A percentile compares a stretch with the other conserved stretches of the same genome.
phyloP scores from a whole-genome alignment of 2,329 filamentous ascomycete genomes.

The Botrytis hyacinthi region DNA sequence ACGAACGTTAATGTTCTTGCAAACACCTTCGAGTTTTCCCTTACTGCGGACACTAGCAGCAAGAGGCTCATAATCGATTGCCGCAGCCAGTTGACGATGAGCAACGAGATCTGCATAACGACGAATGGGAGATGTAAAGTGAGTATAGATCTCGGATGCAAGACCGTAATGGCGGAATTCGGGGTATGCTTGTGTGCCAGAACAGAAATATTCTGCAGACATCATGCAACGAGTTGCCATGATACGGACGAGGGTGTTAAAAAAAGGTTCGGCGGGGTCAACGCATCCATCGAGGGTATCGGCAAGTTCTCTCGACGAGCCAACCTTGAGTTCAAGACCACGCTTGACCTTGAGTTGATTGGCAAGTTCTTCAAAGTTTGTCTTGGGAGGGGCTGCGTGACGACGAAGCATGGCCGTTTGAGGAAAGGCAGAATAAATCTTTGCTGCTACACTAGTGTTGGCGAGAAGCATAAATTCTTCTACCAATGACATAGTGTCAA shows the following conservation, averaged over 20 bases:
- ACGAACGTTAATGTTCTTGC: constrained; percentile 96
- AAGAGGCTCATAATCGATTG: constrained; percentile 89
- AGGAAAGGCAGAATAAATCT: constrained; percentile 87
- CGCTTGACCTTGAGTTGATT: constrained; percentile 89
- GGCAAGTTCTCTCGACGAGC: constrained; percentile 89
- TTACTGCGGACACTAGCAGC: constrained; percentile 78
- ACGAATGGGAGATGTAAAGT: constrained; percentile 96
- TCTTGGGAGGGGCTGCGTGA: constrained; percentile 87
- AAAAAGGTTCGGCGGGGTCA: constrained; percentile 82
- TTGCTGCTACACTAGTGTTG: constrained; percentile 89
- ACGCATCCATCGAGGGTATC: constrained; percentile 85
- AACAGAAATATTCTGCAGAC: constrained; percentile 96
- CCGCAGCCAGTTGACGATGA: constrained; percentile 90
- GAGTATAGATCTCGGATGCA: constrained; percentile 95
- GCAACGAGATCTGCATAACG: constrained; percentile 96
- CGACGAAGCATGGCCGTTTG: constrained; percentile 92
- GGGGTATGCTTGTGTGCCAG: constrained; percentile 85
- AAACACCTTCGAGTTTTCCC: constrained; percentile 84
- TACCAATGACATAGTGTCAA: constrained; percentile 95
- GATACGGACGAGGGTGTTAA: constrained; percentile 97
- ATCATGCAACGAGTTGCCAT: constrained; percentile 99
- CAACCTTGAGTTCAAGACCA: constrained; percentile 73
- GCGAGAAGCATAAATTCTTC: constrained; percentile 99
- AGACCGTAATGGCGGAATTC: constrained; percentile 98
- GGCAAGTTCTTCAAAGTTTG: constrained; percentile 91